Base-by-base conservation (phyloP, 139 green algal species). In the Coelastrella sp. region DNA sequence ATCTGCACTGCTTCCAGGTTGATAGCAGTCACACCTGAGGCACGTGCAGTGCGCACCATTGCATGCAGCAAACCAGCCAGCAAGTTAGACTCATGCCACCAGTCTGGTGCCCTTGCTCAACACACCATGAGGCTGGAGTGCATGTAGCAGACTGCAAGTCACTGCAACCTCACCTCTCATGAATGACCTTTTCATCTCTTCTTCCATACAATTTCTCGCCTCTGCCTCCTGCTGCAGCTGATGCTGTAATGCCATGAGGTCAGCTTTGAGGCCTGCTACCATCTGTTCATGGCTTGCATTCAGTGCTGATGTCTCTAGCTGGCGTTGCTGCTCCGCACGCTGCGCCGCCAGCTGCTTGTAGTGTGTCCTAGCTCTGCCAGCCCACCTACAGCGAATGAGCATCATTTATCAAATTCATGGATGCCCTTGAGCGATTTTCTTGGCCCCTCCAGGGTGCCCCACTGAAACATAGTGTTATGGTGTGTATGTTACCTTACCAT, bases 101-200 rank as follows among this genome's bases (percentile, higher is more conserved):
- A 49, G 35, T 49, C 35, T 49, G 35, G 35, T 49, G 35, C 35
- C 35, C 35, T 49, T 49, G 35, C 3, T 49, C 1, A 49, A 49
- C 35, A 4, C 14, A 70, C 1, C 11, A 70, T 70, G 14, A 12
- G 63, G 11, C 11, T 3, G 14, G 4, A 70, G 15, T 27, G 68
- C 19, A 24, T 25, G 68, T 8, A 76, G 68, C 68, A 76, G 17
- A 76, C 8, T 24, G 19, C 19, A 24, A n/a, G 22, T 12, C n/a
- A 57, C 35, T 49, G 35, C 35, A 58, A n/a, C 20, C 63, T 9
- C 15, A 87, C 82, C 82, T 61, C 82, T 57, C 82, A 87, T 87
- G 61, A 87, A 87, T 9, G 82, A 24, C 25, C 82, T 27, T 61
- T 87, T 87, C 82, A 87, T 87, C 22, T 88, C 68, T 57, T 88